These are phyloP conservation scores for Aspergillus proliferans DNA, from an alignment of 2,329 filamentous ascomycete genomes.

Conservation along the genomic window DNA sequence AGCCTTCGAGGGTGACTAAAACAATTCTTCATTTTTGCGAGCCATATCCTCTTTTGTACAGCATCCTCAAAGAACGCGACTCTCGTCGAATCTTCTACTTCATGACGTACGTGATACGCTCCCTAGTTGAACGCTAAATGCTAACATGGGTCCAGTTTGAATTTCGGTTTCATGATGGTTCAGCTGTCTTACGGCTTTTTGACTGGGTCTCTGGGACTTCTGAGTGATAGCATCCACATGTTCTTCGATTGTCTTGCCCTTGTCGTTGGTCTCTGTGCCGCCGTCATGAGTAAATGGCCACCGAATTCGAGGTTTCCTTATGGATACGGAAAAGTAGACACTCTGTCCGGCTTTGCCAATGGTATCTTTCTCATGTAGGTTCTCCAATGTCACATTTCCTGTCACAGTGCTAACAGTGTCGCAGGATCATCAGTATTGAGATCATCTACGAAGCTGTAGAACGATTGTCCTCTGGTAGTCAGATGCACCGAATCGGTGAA, in stretches of 20 bases:
- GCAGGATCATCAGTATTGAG: constrained; percentile 82
- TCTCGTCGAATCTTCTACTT: constrained; percentile 96
- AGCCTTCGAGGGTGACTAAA: constrained; percentile 63
- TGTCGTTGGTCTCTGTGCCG: constrained; percentile 80
- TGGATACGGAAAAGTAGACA: constrained; percentile 95
- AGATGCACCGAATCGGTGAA: constrained; percentile 78
- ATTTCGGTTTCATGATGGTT: constrained; percentile 89
- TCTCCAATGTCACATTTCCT: not conserved
- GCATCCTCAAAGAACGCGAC: constrained; percentile 83
- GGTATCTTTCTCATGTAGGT: constrained; percentile 84
- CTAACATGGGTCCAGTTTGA: constrained; percentile 56
- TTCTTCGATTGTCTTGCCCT: constrained; percentile 96
- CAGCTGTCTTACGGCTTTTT: constrained; percentile 92
- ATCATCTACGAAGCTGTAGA: constrained; percentile 94
- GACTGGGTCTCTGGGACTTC: constrained; percentile 86
- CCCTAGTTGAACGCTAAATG: not conserved
- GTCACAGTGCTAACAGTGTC: constrained; percentile 9
- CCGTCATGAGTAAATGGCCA: constrained; percentile 95
- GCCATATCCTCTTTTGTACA: constrained; percentile 70
- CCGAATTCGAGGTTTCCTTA: constrained; percentile 85
- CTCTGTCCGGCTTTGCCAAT: constrained; percentile 90
- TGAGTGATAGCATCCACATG: constrained; percentile 98
- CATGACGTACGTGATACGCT: constrained; percentile 60
- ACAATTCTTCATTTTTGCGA: constrained; percentile 65
- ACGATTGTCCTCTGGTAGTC: constrained; percentile 71